Percentiles rank a stretch among this genome's conserved stretches.
Evolutionary conservation across 164 flowering plant genomes (phyloP).

Genomic region (Magnolia sinica): DNA sequence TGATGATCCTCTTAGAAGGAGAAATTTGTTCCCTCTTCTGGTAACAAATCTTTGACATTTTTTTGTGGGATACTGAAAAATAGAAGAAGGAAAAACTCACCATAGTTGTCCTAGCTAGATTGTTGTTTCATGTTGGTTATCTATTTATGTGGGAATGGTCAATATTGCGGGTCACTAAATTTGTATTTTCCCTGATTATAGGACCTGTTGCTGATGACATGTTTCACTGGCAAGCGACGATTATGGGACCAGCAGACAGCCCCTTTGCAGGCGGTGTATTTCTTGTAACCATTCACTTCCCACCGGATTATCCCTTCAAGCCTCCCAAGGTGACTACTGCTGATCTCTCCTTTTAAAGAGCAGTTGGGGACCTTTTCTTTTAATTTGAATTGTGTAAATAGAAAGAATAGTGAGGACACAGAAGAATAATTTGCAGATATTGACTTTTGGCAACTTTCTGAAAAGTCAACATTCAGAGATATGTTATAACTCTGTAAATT

Average conservation of each 20-base stretch:
- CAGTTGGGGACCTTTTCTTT: background rate
- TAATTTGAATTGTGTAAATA: too few relatives aligned
- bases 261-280: slow-evolving; percentile 63
- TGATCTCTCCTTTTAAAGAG: background rate
- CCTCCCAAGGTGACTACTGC: slow-evolving; percentile 52
- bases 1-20: background rate
- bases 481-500: background rate
- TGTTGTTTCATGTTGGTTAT: background rate
- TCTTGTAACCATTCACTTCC: slow-evolving; percentile 56
- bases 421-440: background rate
- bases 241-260: slow-evolving; percentile 61
- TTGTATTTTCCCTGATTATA: slow-evolving; percentile 4
- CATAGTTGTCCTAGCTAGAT: background rate
- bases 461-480: too few relatives aligned
- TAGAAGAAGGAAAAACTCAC: background rate
- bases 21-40: background rate
- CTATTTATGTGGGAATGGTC: too few relatives aligned
- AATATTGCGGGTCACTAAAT: background rate
- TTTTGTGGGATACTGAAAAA: background rate
- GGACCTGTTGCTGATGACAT: slow-evolving; percentile 58
- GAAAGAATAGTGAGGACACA: background rate
- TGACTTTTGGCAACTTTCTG: background rate
- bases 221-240: slow-evolving; percentile 66
- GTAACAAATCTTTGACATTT: background rate
- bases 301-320: slow-evolving; percentile 68